phyloP scores from a whole-genome alignment of 2,329 filamentous ascomycete genomes.

The Colletotrichum cuscutae region DNA sequence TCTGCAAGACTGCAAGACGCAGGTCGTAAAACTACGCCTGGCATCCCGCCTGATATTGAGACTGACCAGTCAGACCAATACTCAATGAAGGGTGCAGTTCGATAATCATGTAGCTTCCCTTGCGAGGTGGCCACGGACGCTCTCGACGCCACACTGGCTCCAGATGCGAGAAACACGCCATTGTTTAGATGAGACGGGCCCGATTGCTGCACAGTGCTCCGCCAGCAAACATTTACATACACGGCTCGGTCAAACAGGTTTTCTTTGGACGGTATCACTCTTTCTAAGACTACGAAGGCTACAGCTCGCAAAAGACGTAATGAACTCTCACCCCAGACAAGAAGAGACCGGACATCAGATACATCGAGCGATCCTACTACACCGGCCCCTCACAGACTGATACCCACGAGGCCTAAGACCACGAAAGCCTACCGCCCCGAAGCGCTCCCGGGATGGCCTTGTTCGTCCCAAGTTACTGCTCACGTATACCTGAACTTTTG shows the following conservation, averaged over 20 bases:
- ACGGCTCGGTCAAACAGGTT: constrained; percentile 16
- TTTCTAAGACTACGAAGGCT: not conserved
- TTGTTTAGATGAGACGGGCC: constrained; percentile 17
- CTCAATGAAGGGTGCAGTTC: not conserved
- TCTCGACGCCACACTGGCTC: not conserved
- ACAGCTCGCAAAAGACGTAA: not conserved
- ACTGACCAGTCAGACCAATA: not conserved
- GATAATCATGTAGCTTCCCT: not conserved
- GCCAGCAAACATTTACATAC: constrained; percentile 13
- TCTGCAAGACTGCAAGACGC: constrained; percentile 10
- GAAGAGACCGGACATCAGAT: constrained; percentile 4
- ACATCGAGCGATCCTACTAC: not conserved
- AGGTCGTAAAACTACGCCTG: not conserved
- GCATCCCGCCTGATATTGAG: not conserved
- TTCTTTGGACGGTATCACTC: not conserved
- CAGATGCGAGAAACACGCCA: constrained; percentile 17
- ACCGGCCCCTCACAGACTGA: not conserved
- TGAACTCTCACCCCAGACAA: constrained; percentile 9
- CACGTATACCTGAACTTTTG: not conserved
- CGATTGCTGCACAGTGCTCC: constrained; percentile 16
- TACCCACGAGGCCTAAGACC: not conserved
- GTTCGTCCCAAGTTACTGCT: not conserved
- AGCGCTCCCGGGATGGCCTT: not conserved
- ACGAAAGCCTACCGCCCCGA: not conserved
- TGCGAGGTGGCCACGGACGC: constrained; percentile 15